phyloP scores from a whole-genome alignment of 768 basidiomycete species.

The Termitomyces sp. region DNA sequence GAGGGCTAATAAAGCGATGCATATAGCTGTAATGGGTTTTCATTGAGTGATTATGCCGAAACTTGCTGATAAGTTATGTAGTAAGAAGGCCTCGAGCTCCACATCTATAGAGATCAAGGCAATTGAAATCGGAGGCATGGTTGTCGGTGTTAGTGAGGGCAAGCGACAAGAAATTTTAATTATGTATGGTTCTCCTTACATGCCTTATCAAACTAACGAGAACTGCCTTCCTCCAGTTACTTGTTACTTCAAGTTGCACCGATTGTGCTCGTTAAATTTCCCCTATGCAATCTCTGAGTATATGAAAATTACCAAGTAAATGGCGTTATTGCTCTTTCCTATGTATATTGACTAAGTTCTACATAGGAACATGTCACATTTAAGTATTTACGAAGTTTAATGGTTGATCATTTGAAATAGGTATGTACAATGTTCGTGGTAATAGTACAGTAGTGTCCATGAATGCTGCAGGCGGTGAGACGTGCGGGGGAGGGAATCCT shows the following conservation, averaged over 20 bases:
- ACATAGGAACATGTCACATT: not conserved
- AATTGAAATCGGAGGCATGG: not conserved
- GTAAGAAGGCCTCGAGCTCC: too few relatives aligned
- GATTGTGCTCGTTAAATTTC: too few relatives aligned
- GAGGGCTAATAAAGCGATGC: too few relatives aligned
- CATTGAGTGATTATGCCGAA: too few relatives aligned
- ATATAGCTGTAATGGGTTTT: too few relatives aligned
- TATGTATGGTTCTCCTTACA: not conserved
- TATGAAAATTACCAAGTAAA: not conserved
- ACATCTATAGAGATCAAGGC: too few relatives aligned
- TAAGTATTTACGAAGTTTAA: not conserved
- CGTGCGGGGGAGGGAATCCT: not conserved
- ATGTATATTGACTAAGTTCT: not conserved
- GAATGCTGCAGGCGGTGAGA: not conserved
- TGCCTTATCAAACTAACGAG: not conserved
- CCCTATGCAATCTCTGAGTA: too few relatives aligned
- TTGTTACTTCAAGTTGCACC: too few relatives aligned
- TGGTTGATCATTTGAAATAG: not conserved
- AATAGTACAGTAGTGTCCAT: slow-evolving; percentile 10
- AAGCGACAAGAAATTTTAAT: not conserved
- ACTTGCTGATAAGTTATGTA: too few relatives aligned
- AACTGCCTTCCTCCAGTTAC: too few relatives aligned
- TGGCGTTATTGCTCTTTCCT: too few relatives aligned
- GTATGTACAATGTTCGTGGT: slow-evolving; percentile 7
- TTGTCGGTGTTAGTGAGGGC: not conserved